phyloP scores from a whole-genome alignment of 129 eudicot genomes.

The Pseudognaphalium luteoalbum region DNA sequence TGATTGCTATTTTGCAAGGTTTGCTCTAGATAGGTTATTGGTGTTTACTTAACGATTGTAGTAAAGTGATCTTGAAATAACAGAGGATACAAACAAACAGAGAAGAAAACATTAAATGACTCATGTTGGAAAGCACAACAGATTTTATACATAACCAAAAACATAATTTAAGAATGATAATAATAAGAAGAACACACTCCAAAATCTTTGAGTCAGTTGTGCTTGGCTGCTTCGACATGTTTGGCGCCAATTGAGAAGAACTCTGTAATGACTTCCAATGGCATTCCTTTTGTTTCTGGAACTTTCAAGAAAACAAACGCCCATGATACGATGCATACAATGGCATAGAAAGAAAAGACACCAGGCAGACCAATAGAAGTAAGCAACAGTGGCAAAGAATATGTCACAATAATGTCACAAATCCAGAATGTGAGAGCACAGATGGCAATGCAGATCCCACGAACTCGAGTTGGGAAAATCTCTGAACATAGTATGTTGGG shows the following conservation, averaged over 20 bases:
- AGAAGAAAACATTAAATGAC: not conserved
- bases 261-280: conserved; percentile 85
- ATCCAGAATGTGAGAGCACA: conserved; percentile 85
- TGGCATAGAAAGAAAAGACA: conserved; percentile 75
- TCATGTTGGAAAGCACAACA: conserved; percentile 27
- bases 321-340: conserved; percentile 68
- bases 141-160: conserved; percentile 21
- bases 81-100: not conserved
- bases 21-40: not conserved
- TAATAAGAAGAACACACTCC: conserved; percentile 11
- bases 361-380: conserved; percentile 79
- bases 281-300: conserved; percentile 97
- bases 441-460: conserved; percentile 92
- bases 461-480: conserved; percentile 89
- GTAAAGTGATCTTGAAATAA: conserved; percentile 5
- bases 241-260: conserved; percentile 88
- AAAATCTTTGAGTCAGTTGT: conserved; percentile 23
- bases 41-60: not conserved
- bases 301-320: conserved; percentile 80
- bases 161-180: conserved; percentile 6
- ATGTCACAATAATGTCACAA: conserved; percentile 75
- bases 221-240: conserved; percentile 42
- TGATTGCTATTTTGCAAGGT: not conserved
- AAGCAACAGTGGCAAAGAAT: conserved; percentile 75
- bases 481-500: conserved; percentile 92